These are phyloP conservation scores for Coemansia sp. DNA, from an alignment of 192 early-diverging fungal species.

Conservation along the genomic window DNA sequence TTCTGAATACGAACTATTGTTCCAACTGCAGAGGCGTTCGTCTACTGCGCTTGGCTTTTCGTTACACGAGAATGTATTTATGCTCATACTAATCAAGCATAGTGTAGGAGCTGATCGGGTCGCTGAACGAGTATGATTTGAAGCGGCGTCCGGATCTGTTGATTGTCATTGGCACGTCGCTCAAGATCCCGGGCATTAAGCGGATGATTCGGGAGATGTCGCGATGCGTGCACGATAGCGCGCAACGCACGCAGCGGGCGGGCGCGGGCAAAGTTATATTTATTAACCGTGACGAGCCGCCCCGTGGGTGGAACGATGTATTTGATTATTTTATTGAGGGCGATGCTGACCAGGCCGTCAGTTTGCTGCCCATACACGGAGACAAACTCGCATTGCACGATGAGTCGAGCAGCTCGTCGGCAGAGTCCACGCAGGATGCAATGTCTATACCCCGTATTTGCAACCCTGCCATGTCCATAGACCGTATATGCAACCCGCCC, in stretches of 20 bases:
- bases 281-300: conserved; percentile 52
- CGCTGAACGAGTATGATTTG: conserved; percentile 49
- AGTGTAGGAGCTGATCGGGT: conserved; percentile 47
- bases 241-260: conserved; percentile 28
- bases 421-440: too few relatives aligned
- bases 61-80: too few relatives aligned
- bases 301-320: conserved; percentile 52
- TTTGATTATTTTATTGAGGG: conserved; percentile 56
- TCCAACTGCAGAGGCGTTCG: too few relatives aligned
- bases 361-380: conserved; percentile 22
- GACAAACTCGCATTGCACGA: neutral
- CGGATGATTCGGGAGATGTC: conserved; percentile 56
- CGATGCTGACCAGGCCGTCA: conserved; percentile 41
- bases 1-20: too few relatives aligned
- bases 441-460: too few relatives aligned
- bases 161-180: conserved; percentile 58
- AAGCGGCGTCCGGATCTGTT: conserved; percentile 52
- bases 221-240: conserved; percentile 43
- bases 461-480: too few relatives aligned
- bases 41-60: too few relatives aligned
- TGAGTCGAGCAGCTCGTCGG: too few relatives aligned
- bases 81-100: neutral
- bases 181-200: conserved; percentile 56
- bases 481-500: too few relatives aligned
- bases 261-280: conserved; percentile 50